Evolutionary conservation across 768 basidiomycete genomes (phyloP).

Genomic region (Pulveroboletus ravenelii): DNA sequence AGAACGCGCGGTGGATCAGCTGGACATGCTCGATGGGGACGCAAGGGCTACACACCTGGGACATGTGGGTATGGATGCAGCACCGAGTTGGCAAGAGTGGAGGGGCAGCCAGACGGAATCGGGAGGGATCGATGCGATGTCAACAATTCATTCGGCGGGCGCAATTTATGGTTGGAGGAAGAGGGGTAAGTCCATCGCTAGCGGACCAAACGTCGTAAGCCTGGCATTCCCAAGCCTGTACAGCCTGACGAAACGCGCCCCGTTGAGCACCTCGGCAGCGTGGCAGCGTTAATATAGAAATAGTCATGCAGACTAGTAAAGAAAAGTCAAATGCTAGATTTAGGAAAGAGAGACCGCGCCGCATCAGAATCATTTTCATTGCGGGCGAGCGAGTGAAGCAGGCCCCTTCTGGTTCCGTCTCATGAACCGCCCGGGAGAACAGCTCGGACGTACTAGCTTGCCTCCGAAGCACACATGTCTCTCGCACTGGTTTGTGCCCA

Average conservation of each 20-base stretch:
- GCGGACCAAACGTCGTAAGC: conserved; percentile 25
- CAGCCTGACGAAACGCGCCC: conserved; percentile 26
- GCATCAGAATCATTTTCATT: conserved; percentile 22
- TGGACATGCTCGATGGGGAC: background rate
- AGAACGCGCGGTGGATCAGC: background rate
- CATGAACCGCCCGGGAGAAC: conserved; percentile 11
- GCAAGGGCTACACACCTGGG: conserved; percentile 16
- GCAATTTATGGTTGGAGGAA: conserved; percentile 27
- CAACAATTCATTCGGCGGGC: conserved; percentile 7
- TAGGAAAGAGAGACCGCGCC: conserved; percentile 23
- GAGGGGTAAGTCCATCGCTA: conserved; percentile 22
- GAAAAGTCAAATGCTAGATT: conserved; percentile 24
- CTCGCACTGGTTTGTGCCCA: too few species aligned
- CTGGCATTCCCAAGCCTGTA: conserved; percentile 31
- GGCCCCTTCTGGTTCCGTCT: conserved; percentile 6
- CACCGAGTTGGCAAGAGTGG: conserved; percentile 1
- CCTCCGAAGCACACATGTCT: conserved; percentile 7
- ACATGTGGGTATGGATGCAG: conserved; percentile 17
- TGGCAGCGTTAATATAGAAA: conserved; percentile 31
- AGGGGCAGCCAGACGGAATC: background rate
- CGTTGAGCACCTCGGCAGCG: conserved; percentile 22
- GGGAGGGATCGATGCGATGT: conserved; percentile 11
- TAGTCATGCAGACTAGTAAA: conserved; percentile 16
- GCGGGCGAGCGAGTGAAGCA: conserved; percentile 12
- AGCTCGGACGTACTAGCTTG: background rate